A percentile compares a stretch with the other conserved stretches of the same genome.
Evolutionary conservation across 106 monocot genomes (phyloP).

Genomic region (Phalaenopsis equestris): DNA sequence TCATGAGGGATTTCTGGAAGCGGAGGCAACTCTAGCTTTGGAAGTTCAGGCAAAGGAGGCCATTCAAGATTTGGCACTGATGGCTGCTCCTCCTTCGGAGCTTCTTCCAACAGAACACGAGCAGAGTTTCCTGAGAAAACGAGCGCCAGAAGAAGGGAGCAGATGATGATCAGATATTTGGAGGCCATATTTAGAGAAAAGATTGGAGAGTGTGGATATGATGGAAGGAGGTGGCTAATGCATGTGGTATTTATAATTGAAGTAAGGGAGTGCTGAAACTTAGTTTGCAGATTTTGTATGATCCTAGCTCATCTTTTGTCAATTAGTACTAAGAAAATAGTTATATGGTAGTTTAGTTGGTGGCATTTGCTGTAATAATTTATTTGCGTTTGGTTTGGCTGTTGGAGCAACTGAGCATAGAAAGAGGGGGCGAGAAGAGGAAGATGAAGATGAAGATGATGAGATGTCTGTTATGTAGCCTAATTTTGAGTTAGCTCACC

Average conservation of each 20-base stretch:
- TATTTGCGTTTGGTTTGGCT: neutral
- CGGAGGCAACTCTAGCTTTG: neutral
- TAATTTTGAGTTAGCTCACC: too few relatives aligned
- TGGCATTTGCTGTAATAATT: neutral
- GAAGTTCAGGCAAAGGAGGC: neutral
- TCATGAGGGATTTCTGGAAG: neutral
- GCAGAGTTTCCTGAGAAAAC: neutral
- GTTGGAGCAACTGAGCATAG: too few relatives aligned
- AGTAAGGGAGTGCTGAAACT: neutral
- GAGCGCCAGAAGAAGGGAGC: neutral
- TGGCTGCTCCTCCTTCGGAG: neutral
- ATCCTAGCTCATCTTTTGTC: too few relatives aligned
- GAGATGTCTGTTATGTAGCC: too few relatives aligned
- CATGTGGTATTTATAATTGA: neutral
- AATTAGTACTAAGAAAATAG: too few relatives aligned
- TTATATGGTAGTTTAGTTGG: neutral
- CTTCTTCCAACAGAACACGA: neutral
- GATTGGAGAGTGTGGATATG: neutral
- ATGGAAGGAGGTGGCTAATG: neutral
- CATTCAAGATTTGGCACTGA: neutral
- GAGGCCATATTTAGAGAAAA: neutral
- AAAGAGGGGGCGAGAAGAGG: too few relatives aligned
- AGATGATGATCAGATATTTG: too few relatives aligned
- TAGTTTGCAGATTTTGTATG: neutral
- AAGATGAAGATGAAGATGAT: too few relatives aligned